These are phyloP conservation scores for Cubamyces lactineus DNA, from an alignment of 768 basidiomycete species.

Conservation along the genomic window DNA sequence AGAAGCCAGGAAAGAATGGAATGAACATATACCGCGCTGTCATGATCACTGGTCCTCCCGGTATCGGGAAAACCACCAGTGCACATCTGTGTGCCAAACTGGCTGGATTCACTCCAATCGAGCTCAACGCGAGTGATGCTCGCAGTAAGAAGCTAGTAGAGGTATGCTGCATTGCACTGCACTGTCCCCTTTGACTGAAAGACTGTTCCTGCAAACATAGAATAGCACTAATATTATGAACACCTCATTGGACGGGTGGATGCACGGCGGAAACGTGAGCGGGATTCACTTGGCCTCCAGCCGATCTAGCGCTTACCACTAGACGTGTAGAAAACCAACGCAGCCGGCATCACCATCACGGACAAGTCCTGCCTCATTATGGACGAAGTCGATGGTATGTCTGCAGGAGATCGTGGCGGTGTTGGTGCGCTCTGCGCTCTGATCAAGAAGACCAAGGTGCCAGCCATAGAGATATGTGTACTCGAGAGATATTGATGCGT, in stretches of 20 bases:
- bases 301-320: background rate
- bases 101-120: slow-evolving; percentile 91
- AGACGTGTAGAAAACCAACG: slow-evolving; percentile 53
- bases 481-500: background rate
- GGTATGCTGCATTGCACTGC: slow-evolving; percentile 42
- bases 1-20: slow-evolving; percentile 90
- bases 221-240: slow-evolving; percentile 91
- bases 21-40: slow-evolving; percentile 88
- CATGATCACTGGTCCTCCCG: slow-evolving; percentile 91
- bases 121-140: slow-evolving; percentile 94
- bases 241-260: slow-evolving; percentile 84
- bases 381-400: slow-evolving; percentile 99
- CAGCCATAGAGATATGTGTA: slow-evolving; percentile 3
- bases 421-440: slow-evolving; percentile 90
- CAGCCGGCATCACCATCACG: slow-evolving; percentile 73
- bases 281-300: background rate
- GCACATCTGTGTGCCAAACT: slow-evolving; percentile 91
- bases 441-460: slow-evolving; percentile 90
- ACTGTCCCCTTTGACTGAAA: background rate
- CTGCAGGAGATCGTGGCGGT: slow-evolving; percentile 94
- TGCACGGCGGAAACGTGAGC: slow-evolving; percentile 58
- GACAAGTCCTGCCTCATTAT: slow-evolving; percentile 89
- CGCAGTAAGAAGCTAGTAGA: slow-evolving; percentile 97
- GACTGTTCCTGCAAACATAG: slow-evolving; percentile 41
- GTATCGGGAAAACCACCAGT: slow-evolving; percentile 96